A percentile compares a stretch with the other conserved stretches of the same genome.
These are phyloP conservation scores for Arxiozyma heterogenica DNA, from an alignment of 1,139 yeast species.

Conservation along the genomic window DNA sequence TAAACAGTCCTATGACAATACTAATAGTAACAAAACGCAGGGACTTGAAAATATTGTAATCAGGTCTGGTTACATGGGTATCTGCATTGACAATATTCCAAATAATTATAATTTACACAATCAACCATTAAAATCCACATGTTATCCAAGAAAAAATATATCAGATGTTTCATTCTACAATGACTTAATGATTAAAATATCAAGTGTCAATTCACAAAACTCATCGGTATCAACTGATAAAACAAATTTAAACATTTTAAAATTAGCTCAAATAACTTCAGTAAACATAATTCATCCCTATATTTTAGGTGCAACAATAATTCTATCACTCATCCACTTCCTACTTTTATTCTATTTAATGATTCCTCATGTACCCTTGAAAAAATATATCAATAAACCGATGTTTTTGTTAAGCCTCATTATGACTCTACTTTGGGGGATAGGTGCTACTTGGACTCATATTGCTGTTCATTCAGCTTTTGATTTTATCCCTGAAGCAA, in stretches of 20 bases:
- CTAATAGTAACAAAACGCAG: constrained; percentile 8
- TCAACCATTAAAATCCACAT: constrained; percentile 13
- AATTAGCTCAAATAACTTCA: constrained; percentile 24
- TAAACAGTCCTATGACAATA: constrained; percentile 17
- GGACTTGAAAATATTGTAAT: constrained; percentile 24
- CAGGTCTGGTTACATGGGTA: constrained; percentile 28
- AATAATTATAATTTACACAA: constrained; percentile 10
- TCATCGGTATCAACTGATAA: constrained; percentile 10
- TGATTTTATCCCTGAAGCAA: constrained; percentile 40
- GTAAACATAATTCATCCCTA: constrained; percentile 45
- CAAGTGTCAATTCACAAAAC: constrained; percentile 8
- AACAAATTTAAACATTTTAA: constrained; percentile 21
- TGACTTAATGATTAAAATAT: constrained; percentile 22
- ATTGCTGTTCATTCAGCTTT: constrained; percentile 46
- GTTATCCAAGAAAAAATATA: constrained; percentile 24
- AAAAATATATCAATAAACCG: constrained; percentile 30
- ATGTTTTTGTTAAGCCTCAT: constrained; percentile 34
- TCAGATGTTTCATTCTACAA: constrained; percentile 18
- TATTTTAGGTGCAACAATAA: constrained; percentile 42
- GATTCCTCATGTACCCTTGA: constrained; percentile 43
- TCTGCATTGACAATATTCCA: constrained; percentile 28
- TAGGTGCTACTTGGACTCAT: constrained; percentile 61
- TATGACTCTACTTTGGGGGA: constrained; percentile 49
- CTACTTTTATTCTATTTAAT: constrained; percentile 37
- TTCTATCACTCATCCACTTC: constrained; percentile 38